These are phyloP conservation scores for Termitomyces sp. DNA, from an alignment of 768 basidiomycete species.

Conservation along the genomic window DNA sequence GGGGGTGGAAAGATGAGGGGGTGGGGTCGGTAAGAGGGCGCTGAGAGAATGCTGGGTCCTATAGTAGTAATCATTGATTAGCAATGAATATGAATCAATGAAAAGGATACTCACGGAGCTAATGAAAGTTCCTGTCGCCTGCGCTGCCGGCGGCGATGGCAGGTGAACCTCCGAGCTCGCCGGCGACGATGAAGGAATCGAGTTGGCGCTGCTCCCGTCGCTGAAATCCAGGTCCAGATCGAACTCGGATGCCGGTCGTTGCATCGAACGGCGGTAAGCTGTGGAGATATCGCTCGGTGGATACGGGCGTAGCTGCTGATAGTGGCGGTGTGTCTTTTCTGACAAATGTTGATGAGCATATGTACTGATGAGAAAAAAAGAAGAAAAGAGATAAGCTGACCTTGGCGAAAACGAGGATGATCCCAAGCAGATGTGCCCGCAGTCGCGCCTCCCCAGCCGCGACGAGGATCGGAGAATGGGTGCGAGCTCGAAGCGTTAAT, in stretches of 20 bases:
- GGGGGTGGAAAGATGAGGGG: not conserved
- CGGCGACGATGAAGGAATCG: not conserved
- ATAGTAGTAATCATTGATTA: no score
- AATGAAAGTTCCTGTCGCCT: not conserved
- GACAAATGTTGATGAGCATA: not conserved
- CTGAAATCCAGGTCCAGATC: constrained; percentile 3
- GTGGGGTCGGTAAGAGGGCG: not conserved
- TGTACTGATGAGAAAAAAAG: not conserved
- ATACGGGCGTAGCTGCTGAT: not conserved
- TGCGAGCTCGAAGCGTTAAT: not conserved
- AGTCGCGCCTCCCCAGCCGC: not conserved
- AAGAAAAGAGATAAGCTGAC: constrained; percentile 25
- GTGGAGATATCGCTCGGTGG: not conserved
- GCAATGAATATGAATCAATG: not conserved
- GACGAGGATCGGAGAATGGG: not conserved
- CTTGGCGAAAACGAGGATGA: constrained; percentile 35
- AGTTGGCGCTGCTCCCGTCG: constrained; percentile 2
- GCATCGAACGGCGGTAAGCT: not conserved
- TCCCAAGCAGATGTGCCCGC: constrained; percentile 17
- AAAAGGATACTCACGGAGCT: not conserved
- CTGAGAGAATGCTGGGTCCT: not conserved
- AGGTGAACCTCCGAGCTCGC: not conserved
- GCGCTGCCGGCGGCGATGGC: not conserved
- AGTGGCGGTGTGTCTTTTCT: not conserved
- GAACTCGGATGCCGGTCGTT: not conserved